Evolutionary conservation across 352 stramenopile genomes (phyloP).

Genomic region (Thalassiosira oceanica): DNA sequence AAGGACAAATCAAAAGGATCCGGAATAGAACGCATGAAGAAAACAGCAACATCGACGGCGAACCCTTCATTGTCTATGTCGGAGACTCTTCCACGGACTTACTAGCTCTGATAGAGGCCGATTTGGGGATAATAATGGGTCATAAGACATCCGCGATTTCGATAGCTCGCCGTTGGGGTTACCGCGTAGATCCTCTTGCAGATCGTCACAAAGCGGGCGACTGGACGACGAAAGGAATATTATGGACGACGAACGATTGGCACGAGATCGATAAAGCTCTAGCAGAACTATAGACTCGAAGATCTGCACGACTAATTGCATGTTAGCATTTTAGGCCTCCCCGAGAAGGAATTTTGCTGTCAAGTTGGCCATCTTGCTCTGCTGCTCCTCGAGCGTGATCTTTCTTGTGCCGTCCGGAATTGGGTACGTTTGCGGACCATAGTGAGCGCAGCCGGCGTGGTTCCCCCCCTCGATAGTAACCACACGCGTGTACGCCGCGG

Average conservation of each 20-base stretch:
- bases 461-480: constrained; percentile 52
- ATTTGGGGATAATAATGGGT: constrained; percentile 60
- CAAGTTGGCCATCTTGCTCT: constrained; percentile 36
- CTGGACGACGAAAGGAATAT: constrained; percentile 4
- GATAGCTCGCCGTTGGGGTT: constrained; percentile 36
- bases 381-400: constrained; percentile 64
- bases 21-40: constrained; percentile 13
- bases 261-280: constrained; percentile 44
- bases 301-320: too few relatives aligned
- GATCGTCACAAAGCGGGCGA: too few relatives aligned
- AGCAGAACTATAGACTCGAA: too few relatives aligned
- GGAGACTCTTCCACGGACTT: constrained; percentile 64
- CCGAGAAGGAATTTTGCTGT: constrained; percentile 49
- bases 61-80: constrained; percentile 56
- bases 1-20: constrained; percentile 40
- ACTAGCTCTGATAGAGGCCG: constrained; percentile 47
- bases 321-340: neutral
- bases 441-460: constrained; percentile 64
- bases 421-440: constrained; percentile 60
- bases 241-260: constrained; percentile 40
- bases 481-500: constrained; percentile 12
- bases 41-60: neutral
- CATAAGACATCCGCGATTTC: constrained; percentile 24
- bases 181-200: constrained; percentile 28
- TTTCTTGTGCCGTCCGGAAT: constrained; percentile 35